Evolutionary conservation across 148 eudicot genomes (phyloP).

Genomic region (Rhododendron ovatum): DNA sequence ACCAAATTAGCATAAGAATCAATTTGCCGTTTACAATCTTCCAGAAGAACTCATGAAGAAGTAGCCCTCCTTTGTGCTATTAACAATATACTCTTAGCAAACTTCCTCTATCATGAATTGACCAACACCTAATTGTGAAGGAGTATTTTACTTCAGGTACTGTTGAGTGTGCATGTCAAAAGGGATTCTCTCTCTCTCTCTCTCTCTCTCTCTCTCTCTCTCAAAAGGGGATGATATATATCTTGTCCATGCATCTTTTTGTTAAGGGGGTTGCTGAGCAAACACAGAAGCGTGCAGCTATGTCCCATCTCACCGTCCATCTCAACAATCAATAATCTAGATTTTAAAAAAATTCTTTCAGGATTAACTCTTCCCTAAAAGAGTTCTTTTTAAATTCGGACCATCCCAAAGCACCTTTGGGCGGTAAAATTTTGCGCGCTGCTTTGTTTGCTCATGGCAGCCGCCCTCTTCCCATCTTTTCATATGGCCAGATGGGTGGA

Average conservation of each 20-base stretch:
- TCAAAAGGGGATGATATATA: neutral
- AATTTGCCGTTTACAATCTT: neutral
- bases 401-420: too few species aligned
- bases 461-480: too few species aligned
- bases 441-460: too few species aligned
- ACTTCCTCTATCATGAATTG: neutral
- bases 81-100: neutral
- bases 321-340: too few species aligned
- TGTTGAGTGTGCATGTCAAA: neutral
- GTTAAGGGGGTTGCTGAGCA: too few species aligned
- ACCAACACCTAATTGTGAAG: neutral
- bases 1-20: neutral
- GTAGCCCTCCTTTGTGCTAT: neutral
- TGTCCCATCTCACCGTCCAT: too few species aligned
- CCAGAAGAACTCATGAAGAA: neutral
- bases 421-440: too few species aligned
- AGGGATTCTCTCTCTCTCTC: neutral
- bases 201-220: neutral
- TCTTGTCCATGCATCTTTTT: neutral
- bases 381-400: too few species aligned
- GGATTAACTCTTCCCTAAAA: too few species aligned
- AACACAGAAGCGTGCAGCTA: too few species aligned
- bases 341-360: too few species aligned
- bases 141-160: neutral
- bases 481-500: constrained; percentile 19